Percentiles rank a stretch among this genome's conserved stretches.
These are phyloP conservation scores for Colletotrichum melonis DNA, from an alignment of 2,329 filamentous ascomycete genomes.

Conservation along the genomic window DNA sequence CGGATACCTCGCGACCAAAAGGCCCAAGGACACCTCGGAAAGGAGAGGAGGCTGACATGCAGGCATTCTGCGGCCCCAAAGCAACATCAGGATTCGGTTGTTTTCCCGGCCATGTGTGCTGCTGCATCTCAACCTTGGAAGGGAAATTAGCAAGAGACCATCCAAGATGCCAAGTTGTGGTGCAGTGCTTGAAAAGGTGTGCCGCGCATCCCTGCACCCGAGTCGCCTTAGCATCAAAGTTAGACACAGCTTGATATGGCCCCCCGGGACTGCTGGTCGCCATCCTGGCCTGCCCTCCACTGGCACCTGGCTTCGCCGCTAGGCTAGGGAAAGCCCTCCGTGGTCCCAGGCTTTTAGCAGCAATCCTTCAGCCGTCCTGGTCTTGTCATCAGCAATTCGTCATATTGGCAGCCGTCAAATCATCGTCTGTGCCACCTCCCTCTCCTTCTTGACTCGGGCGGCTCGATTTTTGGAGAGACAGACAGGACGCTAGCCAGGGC, in stretches of 20 bases:
- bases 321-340: slow-evolving; percentile 9
- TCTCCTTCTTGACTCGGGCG: slow-evolving; percentile 16
- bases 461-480: slow-evolving; percentile 16
- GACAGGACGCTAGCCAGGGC: slow-evolving; percentile 15
- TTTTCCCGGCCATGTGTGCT: slow-evolving; percentile 25
- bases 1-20: not conserved
- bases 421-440: slow-evolving; percentile 26
- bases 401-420: slow-evolving; percentile 27
- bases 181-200: slow-evolving; percentile 33
- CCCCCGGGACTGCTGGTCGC: slow-evolving; percentile 6
- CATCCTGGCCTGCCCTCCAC: slow-evolving; percentile 15
- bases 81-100: slow-evolving; percentile 27
- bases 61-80: slow-evolving; percentile 8
- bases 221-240: slow-evolving; percentile 32
- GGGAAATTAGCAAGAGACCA: slow-evolving; percentile 35
- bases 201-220: slow-evolving; percentile 31
- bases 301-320: slow-evolving; percentile 15
- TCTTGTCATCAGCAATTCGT: slow-evolving; percentile 29
- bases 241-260: slow-evolving; percentile 27
- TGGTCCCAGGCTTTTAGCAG: slow-evolving; percentile 13
- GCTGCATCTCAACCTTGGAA: slow-evolving; percentile 35
- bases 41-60: slow-evolving; percentile 10
- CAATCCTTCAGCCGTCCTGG: slow-evolving; percentile 12
- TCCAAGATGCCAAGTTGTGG: slow-evolving; percentile 32
- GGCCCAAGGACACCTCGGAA: not conserved